Base-by-base conservation (phyloP, 108 stramenopile genomes). In the Nannochloropsis gaditana region DNA sequence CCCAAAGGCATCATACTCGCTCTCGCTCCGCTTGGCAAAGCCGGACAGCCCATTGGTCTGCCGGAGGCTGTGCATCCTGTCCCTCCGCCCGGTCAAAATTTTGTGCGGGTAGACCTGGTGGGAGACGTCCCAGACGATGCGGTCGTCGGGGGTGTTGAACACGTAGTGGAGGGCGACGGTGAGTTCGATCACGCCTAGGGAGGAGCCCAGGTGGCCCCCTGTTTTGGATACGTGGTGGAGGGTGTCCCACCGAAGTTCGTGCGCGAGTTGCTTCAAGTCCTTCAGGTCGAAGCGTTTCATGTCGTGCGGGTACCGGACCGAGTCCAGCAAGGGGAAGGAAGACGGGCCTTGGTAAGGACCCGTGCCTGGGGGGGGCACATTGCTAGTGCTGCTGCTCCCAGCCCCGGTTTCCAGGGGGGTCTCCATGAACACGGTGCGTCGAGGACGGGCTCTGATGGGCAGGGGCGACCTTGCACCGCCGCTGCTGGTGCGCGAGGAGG, bases 31-130 rank as follows among this genome's bases (percentile, higher is more conserved):
- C 86, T 98, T 98, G 89, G 95, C 95, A 89, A 98, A 98, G 84
- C 97, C 97, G 41, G 93, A 93, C 84, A 98, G 92, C 21, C 97
- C 97, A 83, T 93, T 94, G 43, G 93, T 91, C 84, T 96, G 96
- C 59, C 97, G 92, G 45, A 98, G 90, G 11, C 91, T 92, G 43
- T 93, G 88, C 90, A 98, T 95, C 43, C 91, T 84, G 9, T 94
- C 88, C 44, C 97, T 91, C 42, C 97, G 92, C 9, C 97, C 97
- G 17, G 97, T 98, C 73, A 98, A 89, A 86, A 98, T 97, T 90
- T 98, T 98, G 92, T 98, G 97, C 17, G 96, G 95, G 88, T 98
- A 98, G 85, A 95, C 96, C 90, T 98, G 96, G 87, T 98, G 97
- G n/a, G 94, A 90, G 44, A 98, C 97, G 86, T 98, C 97, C 97